phyloP scores from a whole-genome alignment of 1,139 yeast genomes.

The Geotrichum histeridarum region DNA sequence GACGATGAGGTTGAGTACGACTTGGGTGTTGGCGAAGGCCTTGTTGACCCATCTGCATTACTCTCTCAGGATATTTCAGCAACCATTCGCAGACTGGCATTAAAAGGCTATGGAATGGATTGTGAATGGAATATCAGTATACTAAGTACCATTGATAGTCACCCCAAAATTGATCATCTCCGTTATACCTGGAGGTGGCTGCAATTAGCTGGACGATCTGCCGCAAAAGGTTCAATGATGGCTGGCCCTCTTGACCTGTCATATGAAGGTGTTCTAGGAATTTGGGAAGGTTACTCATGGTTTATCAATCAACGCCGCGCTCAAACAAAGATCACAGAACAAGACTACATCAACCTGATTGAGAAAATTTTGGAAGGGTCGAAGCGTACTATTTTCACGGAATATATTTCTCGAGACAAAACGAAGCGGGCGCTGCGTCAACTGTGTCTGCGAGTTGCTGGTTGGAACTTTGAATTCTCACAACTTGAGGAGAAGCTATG shows the following conservation, averaged over 20 bases:
- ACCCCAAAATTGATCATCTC: conserved; percentile 44
- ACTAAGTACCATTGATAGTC: conserved; percentile 42
- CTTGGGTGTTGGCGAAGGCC: conserved; percentile 22
- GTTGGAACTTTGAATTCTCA: conserved; percentile 79
- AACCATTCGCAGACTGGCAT: conserved; percentile 63
- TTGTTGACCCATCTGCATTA: conserved; percentile 26
- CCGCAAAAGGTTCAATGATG: conserved; percentile 64
- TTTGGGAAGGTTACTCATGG: conserved; percentile 79
- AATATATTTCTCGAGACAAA: conserved; percentile 27
- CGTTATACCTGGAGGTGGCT: conserved; percentile 90
- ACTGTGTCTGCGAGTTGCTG: conserved; percentile 77
- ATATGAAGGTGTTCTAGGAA: conserved; percentile 80
- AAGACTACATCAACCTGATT: conserved; percentile 27
- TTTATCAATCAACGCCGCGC: conserved; percentile 51
- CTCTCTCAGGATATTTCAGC: conserved; percentile 35
- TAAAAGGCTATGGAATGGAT: conserved; percentile 67
- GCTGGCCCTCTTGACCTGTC: conserved; percentile 72
- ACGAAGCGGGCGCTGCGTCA: conserved; percentile 50
- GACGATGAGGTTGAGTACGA: conserved; percentile 34
- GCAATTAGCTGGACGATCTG: conserved; percentile 61
- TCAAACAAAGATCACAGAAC: conserved; percentile 23
- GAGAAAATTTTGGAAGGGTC: conserved; percentile 22
- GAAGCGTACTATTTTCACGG: conserved; percentile 18
- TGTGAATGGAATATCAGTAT: conserved; percentile 60
- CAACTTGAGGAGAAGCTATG: conserved; percentile 70